Evolutionary conservation across 2,329 filamentous ascomycete genomes (phyloP).

Genomic region (Mycosphaerella arachidis): DNA sequence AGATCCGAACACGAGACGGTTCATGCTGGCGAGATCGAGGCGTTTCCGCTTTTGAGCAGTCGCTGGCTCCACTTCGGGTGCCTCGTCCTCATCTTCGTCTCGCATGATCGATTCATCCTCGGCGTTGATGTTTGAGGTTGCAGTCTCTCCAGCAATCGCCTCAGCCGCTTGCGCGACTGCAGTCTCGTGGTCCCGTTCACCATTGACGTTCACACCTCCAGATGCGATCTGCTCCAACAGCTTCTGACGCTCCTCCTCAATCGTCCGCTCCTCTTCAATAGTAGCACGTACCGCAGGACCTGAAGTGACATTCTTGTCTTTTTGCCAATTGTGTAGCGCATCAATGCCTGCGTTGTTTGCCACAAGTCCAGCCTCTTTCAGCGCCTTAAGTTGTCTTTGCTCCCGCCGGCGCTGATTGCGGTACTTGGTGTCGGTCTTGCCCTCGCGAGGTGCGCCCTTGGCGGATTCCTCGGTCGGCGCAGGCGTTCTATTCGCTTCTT

Average conservation of each 20-base stretch:
- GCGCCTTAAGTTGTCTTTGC: constrained; percentile 45
- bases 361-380: constrained; percentile 53
- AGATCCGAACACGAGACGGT: constrained; percentile 66
- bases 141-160: neutral
- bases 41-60: constrained; percentile 34
- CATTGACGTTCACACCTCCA: constrained; percentile 14
- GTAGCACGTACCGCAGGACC: neutral
- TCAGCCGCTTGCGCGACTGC: neutral
- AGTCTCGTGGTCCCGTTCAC: neutral
- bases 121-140: neutral
- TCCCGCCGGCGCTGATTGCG: constrained; percentile 54
- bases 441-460: constrained; percentile 38
- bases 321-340: constrained; percentile 39
- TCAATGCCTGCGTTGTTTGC: constrained; percentile 47
- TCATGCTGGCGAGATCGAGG: constrained; percentile 58
- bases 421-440: constrained; percentile 48
- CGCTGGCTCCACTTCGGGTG: constrained; percentile 18
- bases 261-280: neutral
- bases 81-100: constrained; percentile 17
- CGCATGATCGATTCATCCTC: neutral
- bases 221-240: constrained; percentile 14
- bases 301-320: constrained; percentile 1
- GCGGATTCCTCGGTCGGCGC: neutral
- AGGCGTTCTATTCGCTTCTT: neutral
- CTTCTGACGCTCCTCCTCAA: constrained; percentile 12